These are phyloP conservation scores for Apophysomyces elegans DNA, from an alignment of 371 early-diverging fungal genomes.

Conservation along the genomic window DNA sequence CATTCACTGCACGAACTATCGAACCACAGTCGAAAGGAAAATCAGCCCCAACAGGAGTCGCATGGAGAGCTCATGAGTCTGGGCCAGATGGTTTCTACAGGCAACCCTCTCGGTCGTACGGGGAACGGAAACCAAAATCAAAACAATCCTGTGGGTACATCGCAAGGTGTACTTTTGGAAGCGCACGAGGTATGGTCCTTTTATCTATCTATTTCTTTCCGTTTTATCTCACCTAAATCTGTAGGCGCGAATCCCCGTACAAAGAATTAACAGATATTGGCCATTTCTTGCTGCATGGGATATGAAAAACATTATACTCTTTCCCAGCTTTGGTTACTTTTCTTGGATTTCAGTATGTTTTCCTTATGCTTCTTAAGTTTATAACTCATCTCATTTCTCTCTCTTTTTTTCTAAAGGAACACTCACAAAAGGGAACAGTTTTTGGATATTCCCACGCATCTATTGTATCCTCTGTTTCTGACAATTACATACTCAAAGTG, in stretches of 20 bases:
- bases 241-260: constrained; percentile 51
- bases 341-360: constrained; percentile 50
- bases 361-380: neutral
- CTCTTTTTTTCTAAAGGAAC: constrained; percentile 34
- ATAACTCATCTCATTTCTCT: neutral
- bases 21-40: neutral
- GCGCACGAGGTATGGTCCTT: constrained; percentile 47
- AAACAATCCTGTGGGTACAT: constrained; percentile 16
- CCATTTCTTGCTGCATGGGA: constrained; percentile 60
- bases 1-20: constrained; percentile 1
- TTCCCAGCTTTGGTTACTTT: constrained; percentile 56
- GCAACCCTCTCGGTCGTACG: constrained; percentile 1
- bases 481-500: constrained; percentile 49
- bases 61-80: constrained; percentile 32
- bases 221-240: neutral
- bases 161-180: constrained; percentile 40
- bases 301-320: constrained; percentile 56
- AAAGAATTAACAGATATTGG: constrained; percentile 47
- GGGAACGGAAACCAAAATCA: constrained; percentile 4
- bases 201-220: too few species aligned
- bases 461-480: constrained; percentile 34
- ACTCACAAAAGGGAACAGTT: constrained; percentile 41
- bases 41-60: constrained; percentile 2
- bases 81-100: constrained; percentile 28
- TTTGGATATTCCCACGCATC: constrained; percentile 49